These are phyloP conservation scores for Trichomonas tenax DNA, from an alignment of 208 protist genomes.

Conservation along the genomic window DNA sequence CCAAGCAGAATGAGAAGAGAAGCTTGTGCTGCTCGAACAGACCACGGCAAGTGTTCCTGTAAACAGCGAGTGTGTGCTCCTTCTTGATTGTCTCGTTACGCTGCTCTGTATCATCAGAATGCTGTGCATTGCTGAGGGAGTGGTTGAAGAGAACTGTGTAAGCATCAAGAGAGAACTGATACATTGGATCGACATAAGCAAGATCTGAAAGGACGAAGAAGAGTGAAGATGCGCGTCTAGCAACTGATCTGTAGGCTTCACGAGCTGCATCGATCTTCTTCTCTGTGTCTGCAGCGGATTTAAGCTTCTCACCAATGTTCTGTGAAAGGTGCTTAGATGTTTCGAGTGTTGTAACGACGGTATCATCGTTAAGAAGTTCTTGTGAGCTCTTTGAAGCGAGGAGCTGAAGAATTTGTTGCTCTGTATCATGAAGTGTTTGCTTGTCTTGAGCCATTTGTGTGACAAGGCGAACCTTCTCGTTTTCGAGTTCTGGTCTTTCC, in stretches of 20 bases:
- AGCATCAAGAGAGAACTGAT: constrained; percentile 90
- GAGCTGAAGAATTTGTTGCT: constrained; percentile 72
- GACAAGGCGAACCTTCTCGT: constrained; percentile 61
- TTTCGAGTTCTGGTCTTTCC: constrained; percentile 51
- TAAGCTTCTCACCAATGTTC: constrained; percentile 63
- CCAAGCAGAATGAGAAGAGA: constrained; percentile 94
- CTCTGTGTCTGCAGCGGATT: constrained; percentile 59
- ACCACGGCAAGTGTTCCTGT: constrained; percentile 84
- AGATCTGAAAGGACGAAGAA: constrained; percentile 93
- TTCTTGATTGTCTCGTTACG: constrained; percentile 77
- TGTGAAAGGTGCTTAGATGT: constrained; percentile 75
- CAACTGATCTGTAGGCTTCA: constrained; percentile 80
- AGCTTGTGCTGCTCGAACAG: constrained; percentile 96
- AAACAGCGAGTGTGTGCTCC: constrained; percentile 86
- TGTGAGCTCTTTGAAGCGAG: constrained; percentile 63
- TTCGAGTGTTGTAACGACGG: constrained; percentile 48
- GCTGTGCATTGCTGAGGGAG: constrained; percentile 31
- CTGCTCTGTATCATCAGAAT: constrained; percentile 53
- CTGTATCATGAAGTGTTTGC: constrained; percentile 70
- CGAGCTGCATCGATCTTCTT: constrained; percentile 81
- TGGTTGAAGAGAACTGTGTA: constrained; percentile 80
- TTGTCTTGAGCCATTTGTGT: constrained; percentile 75
- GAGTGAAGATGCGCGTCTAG: constrained; percentile 74
- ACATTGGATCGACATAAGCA: constrained; percentile 87
- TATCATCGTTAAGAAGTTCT: constrained; percentile 14